Evolutionary conservation across 257 asterid genomes (phyloP), one percentile per base, ranked within the genome.

Genomic region (Lantana camara): DNA sequence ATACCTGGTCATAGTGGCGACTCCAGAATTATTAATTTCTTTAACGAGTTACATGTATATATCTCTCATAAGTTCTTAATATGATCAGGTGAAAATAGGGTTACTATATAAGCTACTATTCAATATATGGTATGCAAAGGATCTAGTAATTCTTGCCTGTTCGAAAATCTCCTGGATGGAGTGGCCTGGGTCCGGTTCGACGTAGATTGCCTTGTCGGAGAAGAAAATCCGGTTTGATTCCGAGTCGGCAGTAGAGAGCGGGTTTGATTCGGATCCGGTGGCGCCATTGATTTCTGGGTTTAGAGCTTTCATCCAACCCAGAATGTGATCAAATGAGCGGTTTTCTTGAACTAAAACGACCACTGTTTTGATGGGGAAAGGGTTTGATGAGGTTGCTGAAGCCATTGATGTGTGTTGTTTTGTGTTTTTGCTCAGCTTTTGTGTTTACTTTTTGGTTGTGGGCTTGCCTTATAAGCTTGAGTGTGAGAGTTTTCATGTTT

Each of bases 341-440:
- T 87, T 87, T 69, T 87, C 93, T 79, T 84, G 93, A 52, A 87
- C 93, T 68, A 87, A 22, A 8, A 87, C 77, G 2, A 85, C 93
- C 0, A 87, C 37, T 20, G 96, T 85, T 71, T 87, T 87, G 79
- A 87, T 85, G 48, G 90, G 84, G 73, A 56, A 75, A 16, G 72
- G 22, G 14, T 62, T 22, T 49, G 63, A 7, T 11, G 52, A 9
- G 15, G 47, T 51, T 65, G 49, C 24, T 14, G 70, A 54, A 66
- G 63, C 71, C 81, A 71, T 70, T 49, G 40, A 40, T 48, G 27
- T 22, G 20, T 3, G 15, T 15, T 4, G 5, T 1, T 32, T 40
- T 27, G 62, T 41, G 19, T 17, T 17, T 49, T 5, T 68, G 19
- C 32, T 30, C 57, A n/a, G 35, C 32, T 29, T 37, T 32, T 12